Conservation (phyloP, 2,329 filamentous ascomycete genomes). For the Fragosphaeria purpurea region DNA sequence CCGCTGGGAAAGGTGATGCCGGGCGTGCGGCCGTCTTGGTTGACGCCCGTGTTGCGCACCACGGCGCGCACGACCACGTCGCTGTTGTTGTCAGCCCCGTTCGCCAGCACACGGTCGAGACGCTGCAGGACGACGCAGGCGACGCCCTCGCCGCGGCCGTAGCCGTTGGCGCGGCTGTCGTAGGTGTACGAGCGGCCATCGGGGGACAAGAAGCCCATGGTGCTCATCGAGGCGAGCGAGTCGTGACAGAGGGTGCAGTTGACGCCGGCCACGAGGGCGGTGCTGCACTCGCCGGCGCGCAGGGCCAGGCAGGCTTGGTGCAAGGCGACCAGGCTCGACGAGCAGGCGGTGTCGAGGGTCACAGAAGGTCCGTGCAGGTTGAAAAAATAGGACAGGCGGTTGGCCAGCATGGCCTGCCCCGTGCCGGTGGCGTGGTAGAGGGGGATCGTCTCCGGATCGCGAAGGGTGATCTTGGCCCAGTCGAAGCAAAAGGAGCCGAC, state of each 20-base stretch:
- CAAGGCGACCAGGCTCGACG: slow-evolving; percentile 29
- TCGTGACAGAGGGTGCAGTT: slow-evolving; percentile 16
- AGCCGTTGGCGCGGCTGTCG: slow-evolving; percentile 35
- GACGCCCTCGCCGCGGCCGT: slow-evolving; percentile 40
- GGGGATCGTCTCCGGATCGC: slow-evolving; percentile 15
- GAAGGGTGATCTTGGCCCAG: slow-evolving; percentile 16
- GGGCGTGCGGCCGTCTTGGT: slow-evolving; percentile 13
- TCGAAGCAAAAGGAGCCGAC: slow-evolving; percentile 20
- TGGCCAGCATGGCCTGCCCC: slow-evolving; percentile 25
- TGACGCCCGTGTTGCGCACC: slow-evolving; percentile 15
- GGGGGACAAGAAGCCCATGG: slow-evolving; percentile 33
- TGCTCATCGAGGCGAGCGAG: slow-evolving; percentile 32
- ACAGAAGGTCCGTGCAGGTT: slow-evolving; percentile 32
- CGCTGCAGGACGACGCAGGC: slow-evolving; percentile 33
- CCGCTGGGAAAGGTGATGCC: slow-evolving; percentile 14
- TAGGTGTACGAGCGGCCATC: slow-evolving; percentile 20
- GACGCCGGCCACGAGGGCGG: slow-evolving; percentile 14
- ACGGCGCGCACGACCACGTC: slow-evolving; percentile 18
- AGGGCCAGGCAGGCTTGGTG: slow-evolving; percentile 26
- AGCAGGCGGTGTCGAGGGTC: slow-evolving; percentile 36
- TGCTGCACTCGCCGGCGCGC: slow-evolving; percentile 11
- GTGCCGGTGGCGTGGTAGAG: slow-evolving; percentile 26
- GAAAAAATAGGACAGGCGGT: slow-evolving; percentile 31
- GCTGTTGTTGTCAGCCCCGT: slow-evolving; percentile 21
- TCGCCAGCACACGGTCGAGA: slow-evolving; percentile 24